Evolutionary conservation across 306 rosid genomes (phyloP).

Genomic region (Begonia loranthoides): DNA sequence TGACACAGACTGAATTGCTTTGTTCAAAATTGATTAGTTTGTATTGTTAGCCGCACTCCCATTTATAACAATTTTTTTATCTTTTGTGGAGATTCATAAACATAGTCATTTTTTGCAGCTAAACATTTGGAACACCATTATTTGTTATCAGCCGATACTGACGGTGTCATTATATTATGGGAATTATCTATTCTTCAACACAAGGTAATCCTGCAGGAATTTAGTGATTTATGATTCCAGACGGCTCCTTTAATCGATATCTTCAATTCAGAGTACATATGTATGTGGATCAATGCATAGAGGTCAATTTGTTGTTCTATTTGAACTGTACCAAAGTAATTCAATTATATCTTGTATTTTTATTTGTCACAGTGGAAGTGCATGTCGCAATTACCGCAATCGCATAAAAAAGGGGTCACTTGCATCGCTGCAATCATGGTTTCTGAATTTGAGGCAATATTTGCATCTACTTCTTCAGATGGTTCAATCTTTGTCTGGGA

Average conservation of each 20-base stretch:
- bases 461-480: conserved; percentile 87
- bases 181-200: conserved; percentile 42
- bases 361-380: conserved; percentile 56
- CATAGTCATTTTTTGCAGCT: conserved; percentile 26
- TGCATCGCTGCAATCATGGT: conserved; percentile 74
- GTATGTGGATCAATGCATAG: too few species aligned
- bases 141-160: conserved; percentile 82
- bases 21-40: too few species aligned
- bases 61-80: not conserved
- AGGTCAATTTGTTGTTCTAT: too few species aligned
- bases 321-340: too few species aligned
- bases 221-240: not conserved
- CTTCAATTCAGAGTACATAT: not conserved
- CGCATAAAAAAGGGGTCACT: conserved; percentile 88
- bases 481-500: conserved; percentile 56
- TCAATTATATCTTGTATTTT: not conserved
- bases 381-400: conserved; percentile 51
- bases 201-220: conserved; percentile 31
- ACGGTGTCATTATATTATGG: conserved; percentile 70
- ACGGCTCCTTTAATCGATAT: not conserved
- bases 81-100: not conserved
- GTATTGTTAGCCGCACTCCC: too few species aligned
- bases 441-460: conserved; percentile 56
- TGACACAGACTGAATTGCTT: too few species aligned
- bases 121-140: conserved; percentile 57